phyloP scores from a whole-genome alignment of 2,329 filamentous ascomycete species.

The Rutstroemia sp. region DNA sequence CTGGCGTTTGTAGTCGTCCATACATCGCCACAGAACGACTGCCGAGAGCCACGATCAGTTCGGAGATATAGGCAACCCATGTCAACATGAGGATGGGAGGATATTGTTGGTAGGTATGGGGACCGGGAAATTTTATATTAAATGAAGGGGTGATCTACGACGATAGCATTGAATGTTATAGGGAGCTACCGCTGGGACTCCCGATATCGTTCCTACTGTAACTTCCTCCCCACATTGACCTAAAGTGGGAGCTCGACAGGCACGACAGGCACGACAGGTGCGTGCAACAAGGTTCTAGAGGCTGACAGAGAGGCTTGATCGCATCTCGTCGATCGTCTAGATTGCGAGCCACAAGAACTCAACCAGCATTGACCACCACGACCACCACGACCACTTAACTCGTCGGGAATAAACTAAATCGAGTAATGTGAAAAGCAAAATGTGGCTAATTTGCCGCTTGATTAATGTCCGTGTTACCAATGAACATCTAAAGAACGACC shows the following conservation, averaged over 20 bases:
- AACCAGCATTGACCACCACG: too few species aligned
- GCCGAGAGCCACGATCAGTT: background rate
- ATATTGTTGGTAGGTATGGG: background rate
- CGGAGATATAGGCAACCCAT: background rate
- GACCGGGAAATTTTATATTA: background rate
- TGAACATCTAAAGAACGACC: background rate
- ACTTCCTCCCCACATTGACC: background rate
- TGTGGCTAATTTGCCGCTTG: background rate
- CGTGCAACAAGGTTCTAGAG: background rate
- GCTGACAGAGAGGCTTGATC: background rate
- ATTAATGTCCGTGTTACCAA: conserved; percentile 3
- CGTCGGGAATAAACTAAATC: background rate
- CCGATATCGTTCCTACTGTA: too few species aligned
- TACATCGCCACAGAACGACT: background rate
- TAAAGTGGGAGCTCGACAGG: too few species aligned
- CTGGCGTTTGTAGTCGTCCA: too few species aligned
- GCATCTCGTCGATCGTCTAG: background rate
- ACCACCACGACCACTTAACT: too few species aligned
- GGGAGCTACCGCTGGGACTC: background rate
- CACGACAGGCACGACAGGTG: too few species aligned
- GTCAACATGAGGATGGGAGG: background rate
- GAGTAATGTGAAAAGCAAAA: background rate
- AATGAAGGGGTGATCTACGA: background rate
- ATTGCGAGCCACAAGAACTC: background rate
- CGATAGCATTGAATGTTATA: too few species aligned